Conservation (phyloP, 352 stramenopile species). For the Phytophthora citricola region DNA sequence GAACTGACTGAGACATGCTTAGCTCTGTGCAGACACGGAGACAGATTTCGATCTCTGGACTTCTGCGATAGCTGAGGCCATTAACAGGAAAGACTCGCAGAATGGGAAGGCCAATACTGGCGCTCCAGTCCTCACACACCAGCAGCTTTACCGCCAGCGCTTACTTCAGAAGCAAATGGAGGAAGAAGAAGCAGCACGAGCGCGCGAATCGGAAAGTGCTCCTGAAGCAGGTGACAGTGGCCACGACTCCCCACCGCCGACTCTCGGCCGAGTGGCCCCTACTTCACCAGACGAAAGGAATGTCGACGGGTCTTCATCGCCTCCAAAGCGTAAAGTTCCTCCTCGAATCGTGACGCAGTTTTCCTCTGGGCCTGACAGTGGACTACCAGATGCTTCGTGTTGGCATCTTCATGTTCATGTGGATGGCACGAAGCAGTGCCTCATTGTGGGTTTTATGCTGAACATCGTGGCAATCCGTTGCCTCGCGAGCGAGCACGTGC, state of each 20-base stretch:
- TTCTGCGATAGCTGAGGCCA: constrained; percentile 70
- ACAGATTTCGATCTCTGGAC: constrained; percentile 85
- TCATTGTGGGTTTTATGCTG: constrained; percentile 80
- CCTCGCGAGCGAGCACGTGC: constrained; percentile 67
- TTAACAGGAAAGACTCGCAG: constrained; percentile 75
- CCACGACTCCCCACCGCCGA: constrained; percentile 13
- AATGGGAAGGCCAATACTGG: constrained; percentile 27
- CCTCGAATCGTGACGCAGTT: constrained; percentile 53
- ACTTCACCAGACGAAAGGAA: background rate
- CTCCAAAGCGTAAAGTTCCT: constrained; percentile 34
- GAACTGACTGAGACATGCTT: constrained; percentile 20
- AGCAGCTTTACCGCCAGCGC: constrained; percentile 81
- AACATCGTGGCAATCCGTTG: constrained; percentile 80
- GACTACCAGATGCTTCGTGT: constrained; percentile 29
- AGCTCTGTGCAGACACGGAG: constrained; percentile 80
- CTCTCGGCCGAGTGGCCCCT: constrained; percentile 9
- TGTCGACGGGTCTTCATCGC: constrained; percentile 2
- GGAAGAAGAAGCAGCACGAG: constrained; percentile 25
- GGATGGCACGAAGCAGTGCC: constrained; percentile 72
- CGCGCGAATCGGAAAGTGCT: constrained; percentile 16
- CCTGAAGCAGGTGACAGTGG: constrained; percentile 13
- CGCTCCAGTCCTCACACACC: constrained; percentile 60
- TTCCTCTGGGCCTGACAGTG: constrained; percentile 23
- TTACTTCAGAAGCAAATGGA: constrained; percentile 65
- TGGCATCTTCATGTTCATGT: constrained; percentile 67